Percentiles rank a stretch among this genome's conserved stretches.
phyloP scores from a whole-genome alignment of 805 yeast species.

The Cyberlindnera mycetangii region DNA sequence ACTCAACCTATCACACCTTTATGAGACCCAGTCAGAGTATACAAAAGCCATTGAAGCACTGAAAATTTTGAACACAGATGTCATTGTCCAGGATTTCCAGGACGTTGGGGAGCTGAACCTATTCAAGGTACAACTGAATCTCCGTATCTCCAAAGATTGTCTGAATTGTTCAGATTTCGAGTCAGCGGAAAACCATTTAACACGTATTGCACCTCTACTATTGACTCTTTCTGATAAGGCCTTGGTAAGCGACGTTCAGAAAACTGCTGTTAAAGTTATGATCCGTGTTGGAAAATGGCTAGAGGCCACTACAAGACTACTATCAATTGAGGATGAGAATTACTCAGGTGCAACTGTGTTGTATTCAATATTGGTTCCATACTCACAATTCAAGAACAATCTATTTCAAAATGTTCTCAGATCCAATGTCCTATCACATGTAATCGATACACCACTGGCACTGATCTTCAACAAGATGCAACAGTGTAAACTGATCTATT shows the following conservation, averaged over 20 bases:
- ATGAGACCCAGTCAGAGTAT: conserved; percentile 11
- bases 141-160: conserved; percentile 19
- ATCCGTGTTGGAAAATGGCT: conserved; percentile 22
- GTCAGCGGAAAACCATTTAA: conserved; percentile 22
- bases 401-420: conserved; percentile 13
- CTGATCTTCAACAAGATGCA: conserved; percentile 18
- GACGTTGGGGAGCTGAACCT: conserved; percentile 9
- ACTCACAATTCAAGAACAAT: conserved; percentile 13
- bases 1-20: conserved; percentile 12
- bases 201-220: conserved; percentile 20
- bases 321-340: conserved; percentile 11
- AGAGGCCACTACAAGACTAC: conserved; percentile 21
- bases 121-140: conserved; percentile 18
- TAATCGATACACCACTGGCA: conserved; percentile 10
- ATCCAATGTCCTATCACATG: conserved; percentile 6
- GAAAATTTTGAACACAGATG: conserved; percentile 17
- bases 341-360: conserved; percentile 14
- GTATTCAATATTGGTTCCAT: conserved; percentile 16
- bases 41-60: conserved; percentile 9
- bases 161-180: conserved; percentile 16
- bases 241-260: conserved; percentile 1
- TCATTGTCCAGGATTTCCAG: conserved; percentile 18
- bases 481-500: conserved; percentile 14
- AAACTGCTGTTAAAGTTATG: conserved; percentile 18
- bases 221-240: conserved; percentile 1